Conservation (phyloP, 1,284 basidiomycete species). For the Leccinum pallidistipes region DNA sequence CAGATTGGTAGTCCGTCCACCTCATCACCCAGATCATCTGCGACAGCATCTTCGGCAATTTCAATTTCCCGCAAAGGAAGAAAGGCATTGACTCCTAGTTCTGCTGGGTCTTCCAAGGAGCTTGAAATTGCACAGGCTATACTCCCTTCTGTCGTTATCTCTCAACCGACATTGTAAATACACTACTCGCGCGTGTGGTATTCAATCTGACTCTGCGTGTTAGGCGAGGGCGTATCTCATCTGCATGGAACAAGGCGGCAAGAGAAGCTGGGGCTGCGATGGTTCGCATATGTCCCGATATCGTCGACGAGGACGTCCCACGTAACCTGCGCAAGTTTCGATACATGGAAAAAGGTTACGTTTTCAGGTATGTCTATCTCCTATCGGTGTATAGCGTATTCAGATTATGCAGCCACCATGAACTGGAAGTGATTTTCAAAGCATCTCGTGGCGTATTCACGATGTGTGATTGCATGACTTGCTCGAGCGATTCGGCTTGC, state of each 20-base stretch:
- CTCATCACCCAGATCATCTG: constrained; percentile 11
- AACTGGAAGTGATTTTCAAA: constrained; percentile 26
- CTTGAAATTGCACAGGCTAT: neutral
- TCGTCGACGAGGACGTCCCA: constrained; percentile 50
- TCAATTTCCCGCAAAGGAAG: constrained; percentile 11
- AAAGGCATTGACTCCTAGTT: constrained; percentile 9
- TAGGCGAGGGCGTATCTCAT: constrained; percentile 35
- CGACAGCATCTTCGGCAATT: constrained; percentile 1
- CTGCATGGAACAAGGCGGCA: constrained; percentile 44
- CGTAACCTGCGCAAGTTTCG: constrained; percentile 41
- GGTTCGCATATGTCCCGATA: constrained; percentile 47
- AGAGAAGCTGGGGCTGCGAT: constrained; percentile 39
- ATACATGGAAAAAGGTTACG: constrained; percentile 54
- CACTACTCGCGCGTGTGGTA: neutral
- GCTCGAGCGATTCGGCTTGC: constrained; percentile 30
- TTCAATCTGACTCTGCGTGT: constrained; percentile 5
- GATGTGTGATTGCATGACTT: constrained; percentile 35
- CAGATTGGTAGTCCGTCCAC: constrained; percentile 9
- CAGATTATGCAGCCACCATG: constrained; percentile 17
- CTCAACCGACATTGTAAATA: constrained; percentile 31
- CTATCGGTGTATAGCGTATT: neutral
- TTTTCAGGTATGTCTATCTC: constrained; percentile 37
- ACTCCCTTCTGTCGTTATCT: constrained; percentile 22
- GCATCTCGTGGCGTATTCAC: constrained; percentile 25
- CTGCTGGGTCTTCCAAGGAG: constrained; percentile 15